Base-by-base conservation (phyloP, 2,329 filamentous ascomycete genomes). In the Fusarium heterosporum region DNA sequence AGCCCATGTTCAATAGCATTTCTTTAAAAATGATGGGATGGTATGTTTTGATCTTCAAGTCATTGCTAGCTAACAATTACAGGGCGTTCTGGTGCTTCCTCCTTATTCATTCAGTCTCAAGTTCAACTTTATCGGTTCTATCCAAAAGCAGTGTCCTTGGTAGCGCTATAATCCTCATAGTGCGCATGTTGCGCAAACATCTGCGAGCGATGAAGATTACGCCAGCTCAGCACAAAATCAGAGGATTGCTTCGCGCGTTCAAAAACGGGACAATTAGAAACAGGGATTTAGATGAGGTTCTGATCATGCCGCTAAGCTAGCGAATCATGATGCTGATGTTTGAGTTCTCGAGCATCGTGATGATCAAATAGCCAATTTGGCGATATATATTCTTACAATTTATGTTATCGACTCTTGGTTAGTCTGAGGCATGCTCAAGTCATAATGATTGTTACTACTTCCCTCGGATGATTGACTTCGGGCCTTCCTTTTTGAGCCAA, bases 261-360 rank as follows among this genome's bases (percentile, higher is more conserved):
- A 61, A 61, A 25, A 61, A 61, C 32, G 56, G 56, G 7, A 61
- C 58, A 10, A 61, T 61, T 6, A 17, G 41, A 8, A 38, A 55
- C 3, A 42, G 48, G 6, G 58, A 61, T 7, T 8, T 4, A 2
- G 48, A 61, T 2, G 48, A 55, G 14, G 36, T 47, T 8, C 4
- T 61, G n/a, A 19, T 61, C 12, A 14, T 9, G 2, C 36, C 36
- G 3, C 9, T 61, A 0, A 5, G 12, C 0, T 55, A 28, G 9
- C 2, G 11, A 36, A 2, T 8, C 3, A 0, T 14, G 16, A 36
- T n/a, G 16, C 7, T 36, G 32, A 16, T n/a, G 32, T 14, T 16
- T 10, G 3, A n/a, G 9, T 4, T 16, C 3, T 36, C 32, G 8
- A 36, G 30, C 13, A 14, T 34, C 13, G 9, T 25, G 1, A 9